These are phyloP conservation scores for Microdochium bolleyi DNA, from an alignment of 2,329 filamentous ascomycete species.

Conservation along the genomic window DNA sequence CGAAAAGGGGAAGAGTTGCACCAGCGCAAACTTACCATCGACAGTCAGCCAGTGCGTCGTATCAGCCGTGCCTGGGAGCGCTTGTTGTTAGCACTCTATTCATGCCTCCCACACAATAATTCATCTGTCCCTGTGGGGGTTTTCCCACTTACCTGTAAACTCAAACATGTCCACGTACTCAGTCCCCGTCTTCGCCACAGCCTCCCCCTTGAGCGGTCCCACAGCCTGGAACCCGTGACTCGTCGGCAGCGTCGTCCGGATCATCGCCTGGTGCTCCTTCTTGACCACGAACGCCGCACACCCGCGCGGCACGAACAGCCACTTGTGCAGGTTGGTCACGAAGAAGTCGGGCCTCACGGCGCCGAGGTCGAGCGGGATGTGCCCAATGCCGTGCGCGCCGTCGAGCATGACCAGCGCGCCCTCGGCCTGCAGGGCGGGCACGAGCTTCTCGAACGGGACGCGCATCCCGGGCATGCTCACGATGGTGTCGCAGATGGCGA, in stretches of 20 bases:
- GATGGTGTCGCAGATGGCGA: slow-evolving; percentile 60
- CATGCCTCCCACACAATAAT: neutral
- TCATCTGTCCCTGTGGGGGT: slow-evolving; percentile 22
- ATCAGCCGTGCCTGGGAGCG: slow-evolving; percentile 51
- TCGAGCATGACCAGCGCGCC: slow-evolving; percentile 55
- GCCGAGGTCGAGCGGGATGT: slow-evolving; percentile 49
- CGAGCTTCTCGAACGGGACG: slow-evolving; percentile 55
- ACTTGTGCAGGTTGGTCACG: slow-evolving; percentile 60
- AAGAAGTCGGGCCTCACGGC: slow-evolving; percentile 58
- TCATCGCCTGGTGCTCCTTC: slow-evolving; percentile 47
- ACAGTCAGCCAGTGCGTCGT: slow-evolving; percentile 52
- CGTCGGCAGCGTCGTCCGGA: slow-evolving; percentile 56
- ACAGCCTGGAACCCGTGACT: slow-evolving; percentile 48
- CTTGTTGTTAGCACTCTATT: slow-evolving; percentile 42
- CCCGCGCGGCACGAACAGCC: slow-evolving; percentile 58
- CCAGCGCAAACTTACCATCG: slow-evolving; percentile 8
- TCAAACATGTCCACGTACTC: slow-evolving; percentile 25
- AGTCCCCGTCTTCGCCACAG: neutral
- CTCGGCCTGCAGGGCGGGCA: slow-evolving; percentile 42
- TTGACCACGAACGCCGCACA: slow-evolving; percentile 58
- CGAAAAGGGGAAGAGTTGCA: no score
- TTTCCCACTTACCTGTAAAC: slow-evolving; percentile 12
- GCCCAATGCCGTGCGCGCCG: slow-evolving; percentile 58
- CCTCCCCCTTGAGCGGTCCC: slow-evolving; percentile 1
- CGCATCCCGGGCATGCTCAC: slow-evolving; percentile 55